Evolutionary conservation across 768 basidiomycete genomes (phyloP).

Genomic region (Tricholoma matsutake): DNA sequence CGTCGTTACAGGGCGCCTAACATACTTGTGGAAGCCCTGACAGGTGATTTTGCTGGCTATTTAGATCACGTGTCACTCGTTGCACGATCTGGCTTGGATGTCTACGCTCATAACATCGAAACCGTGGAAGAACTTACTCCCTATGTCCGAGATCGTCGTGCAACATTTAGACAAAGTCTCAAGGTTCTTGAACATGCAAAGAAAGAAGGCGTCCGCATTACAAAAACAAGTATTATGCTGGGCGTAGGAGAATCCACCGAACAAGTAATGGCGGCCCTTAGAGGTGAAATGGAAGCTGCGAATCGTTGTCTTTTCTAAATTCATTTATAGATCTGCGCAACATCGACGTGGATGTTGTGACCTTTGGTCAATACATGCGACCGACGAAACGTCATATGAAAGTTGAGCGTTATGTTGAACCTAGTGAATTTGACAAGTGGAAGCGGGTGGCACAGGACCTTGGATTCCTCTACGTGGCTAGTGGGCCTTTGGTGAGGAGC

Average conservation of each 20-base stretch:
- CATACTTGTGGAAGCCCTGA: constrained; percentile 94
- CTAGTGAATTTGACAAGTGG: constrained; percentile 91
- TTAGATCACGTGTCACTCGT: constrained; percentile 74
- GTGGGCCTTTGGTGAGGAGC: constrained; percentile 92
- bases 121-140: constrained; percentile 94
- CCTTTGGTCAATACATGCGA: constrained; percentile 99
- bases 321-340: constrained; percentile 74
- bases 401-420: constrained; percentile 93
- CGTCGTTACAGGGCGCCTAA: constrained; percentile 70
- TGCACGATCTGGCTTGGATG: constrained; percentile 91
- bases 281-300: constrained; percentile 49
- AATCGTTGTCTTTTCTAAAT: not conserved
- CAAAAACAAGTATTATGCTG: constrained; percentile 98
- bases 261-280: constrained; percentile 78
- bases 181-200: constrained; percentile 82
- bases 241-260: constrained; percentile 90
- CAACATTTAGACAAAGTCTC: constrained; percentile 84
- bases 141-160: constrained; percentile 91
- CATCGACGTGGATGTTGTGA: constrained; percentile 92
- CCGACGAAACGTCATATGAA: constrained; percentile 99
- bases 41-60: constrained; percentile 88
- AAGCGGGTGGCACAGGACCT: constrained; percentile 85
- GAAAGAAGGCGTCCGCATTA: constrained; percentile 77
- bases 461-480: constrained; percentile 97
- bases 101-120: constrained; percentile 97